These are phyloP conservation scores for Penicillium sp. DNA, from an alignment of 2,329 filamentous ascomycete genomes.

Conservation along the genomic window DNA sequence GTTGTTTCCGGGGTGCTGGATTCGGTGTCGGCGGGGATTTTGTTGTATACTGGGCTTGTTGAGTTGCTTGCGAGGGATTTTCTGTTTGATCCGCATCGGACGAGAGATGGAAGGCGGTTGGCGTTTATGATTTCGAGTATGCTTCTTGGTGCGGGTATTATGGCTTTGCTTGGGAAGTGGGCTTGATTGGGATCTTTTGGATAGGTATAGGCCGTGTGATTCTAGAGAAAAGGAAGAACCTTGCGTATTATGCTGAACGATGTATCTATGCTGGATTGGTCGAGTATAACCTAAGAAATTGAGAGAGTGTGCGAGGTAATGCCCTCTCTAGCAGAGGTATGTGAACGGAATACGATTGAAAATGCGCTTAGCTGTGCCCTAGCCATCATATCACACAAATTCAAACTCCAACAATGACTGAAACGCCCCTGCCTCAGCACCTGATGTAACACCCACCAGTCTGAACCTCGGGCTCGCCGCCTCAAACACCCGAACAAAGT, in stretches of 20 bases:
- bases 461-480: neutral
- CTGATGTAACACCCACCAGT: neutral
- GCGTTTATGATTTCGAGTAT: slow-evolving; percentile 44
- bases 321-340: too few species aligned
- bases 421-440: neutral
- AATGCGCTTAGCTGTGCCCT: too few species aligned
- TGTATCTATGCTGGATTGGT: too few species aligned
- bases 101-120: slow-evolving; percentile 37
- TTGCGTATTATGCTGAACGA: too few species aligned
- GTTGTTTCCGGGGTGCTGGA: slow-evolving; percentile 48
- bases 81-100: slow-evolving; percentile 48
- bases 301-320: too few species aligned
- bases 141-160: slow-evolving; percentile 44
- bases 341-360: too few species aligned
- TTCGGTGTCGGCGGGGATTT: slow-evolving; percentile 48
- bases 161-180: slow-evolving; percentile 53
- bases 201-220: neutral
- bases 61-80: slow-evolving; percentile 51
- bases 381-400: neutral
- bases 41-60: slow-evolving; percentile 51
- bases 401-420: neutral
- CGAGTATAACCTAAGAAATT: too few species aligned
- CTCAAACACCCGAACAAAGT: neutral
- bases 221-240: too few species aligned
- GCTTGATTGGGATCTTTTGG: slow-evolving; percentile 29